Conservation (phyloP, 345 rosid species). For the Eucalyptus lansdowneana region DNA sequence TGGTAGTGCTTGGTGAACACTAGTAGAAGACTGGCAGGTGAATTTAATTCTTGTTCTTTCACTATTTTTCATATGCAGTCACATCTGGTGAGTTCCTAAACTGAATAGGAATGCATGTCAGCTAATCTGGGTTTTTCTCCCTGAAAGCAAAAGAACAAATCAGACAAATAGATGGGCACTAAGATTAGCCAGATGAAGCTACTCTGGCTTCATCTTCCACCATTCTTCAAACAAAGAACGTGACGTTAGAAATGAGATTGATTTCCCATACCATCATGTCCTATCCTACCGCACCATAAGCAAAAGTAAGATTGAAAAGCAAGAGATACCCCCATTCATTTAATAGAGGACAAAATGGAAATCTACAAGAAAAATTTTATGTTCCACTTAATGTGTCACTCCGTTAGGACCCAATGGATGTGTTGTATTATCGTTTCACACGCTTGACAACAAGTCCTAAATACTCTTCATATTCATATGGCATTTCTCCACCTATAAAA, state of each 20-base stretch:
- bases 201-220: not conserved
- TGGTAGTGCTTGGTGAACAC: not conserved
- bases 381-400: not conserved
- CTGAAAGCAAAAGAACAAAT: not conserved
- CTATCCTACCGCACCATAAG: not conserved
- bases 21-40: not conserved
- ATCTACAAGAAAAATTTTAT: not conserved
- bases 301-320: not conserved
- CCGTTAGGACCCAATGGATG: not conserved
- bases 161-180: not conserved
- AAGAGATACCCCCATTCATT: not conserved
- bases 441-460: not conserved
- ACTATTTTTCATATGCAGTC: not conserved
- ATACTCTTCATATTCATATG: not conserved
- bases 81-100: not conserved
- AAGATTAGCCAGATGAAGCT: not conserved
- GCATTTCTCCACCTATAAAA: not conserved
- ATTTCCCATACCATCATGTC: not conserved
- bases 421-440: not conserved
- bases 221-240: not conserved
- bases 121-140: not conserved
- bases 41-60: not conserved
- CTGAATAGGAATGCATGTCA: not conserved
- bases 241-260: not conserved
- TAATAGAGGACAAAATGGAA: not conserved